phyloP scores from a whole-genome alignment of 345 rosid species.

The Mangifera indica region DNA sequence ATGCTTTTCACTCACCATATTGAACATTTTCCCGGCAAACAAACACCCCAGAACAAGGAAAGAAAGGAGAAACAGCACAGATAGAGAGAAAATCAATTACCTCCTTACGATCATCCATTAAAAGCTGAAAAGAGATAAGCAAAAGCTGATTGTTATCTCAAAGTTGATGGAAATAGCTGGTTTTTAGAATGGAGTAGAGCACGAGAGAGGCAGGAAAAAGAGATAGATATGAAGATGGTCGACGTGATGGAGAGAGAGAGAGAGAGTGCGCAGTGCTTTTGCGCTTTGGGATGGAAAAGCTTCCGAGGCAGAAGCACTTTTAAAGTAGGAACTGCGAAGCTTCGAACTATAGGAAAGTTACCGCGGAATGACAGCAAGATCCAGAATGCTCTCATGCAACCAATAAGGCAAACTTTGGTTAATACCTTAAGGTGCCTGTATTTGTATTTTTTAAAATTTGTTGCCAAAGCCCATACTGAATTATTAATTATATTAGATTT shows the following conservation, averaged over 20 bases:
- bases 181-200: no score
- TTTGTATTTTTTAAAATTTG: no score
- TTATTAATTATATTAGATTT: no score
- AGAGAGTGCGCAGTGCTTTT: not conserved
- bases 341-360: not conserved
- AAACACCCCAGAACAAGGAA: no score
- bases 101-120: slow-evolving; percentile 67
- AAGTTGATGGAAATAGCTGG: not conserved
- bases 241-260: not conserved
- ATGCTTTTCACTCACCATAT: no score
- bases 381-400: slow-evolving; percentile 12
- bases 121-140: not conserved
- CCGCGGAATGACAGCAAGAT: slow-evolving; percentile 22
- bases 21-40: no score
- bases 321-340: not conserved
- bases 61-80: not conserved
- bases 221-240: not conserved
- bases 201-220: not conserved
- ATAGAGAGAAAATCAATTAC: slow-evolving; percentile 26
- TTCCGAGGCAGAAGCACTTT: not conserved
- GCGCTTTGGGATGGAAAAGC: not conserved
- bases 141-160: not conserved
- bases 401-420: no score
- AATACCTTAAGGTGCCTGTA: no score
- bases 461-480: no score